Evolutionary conservation across 805 yeast genomes (phyloP).

Genomic region (Metschnikowia similis): DNA sequence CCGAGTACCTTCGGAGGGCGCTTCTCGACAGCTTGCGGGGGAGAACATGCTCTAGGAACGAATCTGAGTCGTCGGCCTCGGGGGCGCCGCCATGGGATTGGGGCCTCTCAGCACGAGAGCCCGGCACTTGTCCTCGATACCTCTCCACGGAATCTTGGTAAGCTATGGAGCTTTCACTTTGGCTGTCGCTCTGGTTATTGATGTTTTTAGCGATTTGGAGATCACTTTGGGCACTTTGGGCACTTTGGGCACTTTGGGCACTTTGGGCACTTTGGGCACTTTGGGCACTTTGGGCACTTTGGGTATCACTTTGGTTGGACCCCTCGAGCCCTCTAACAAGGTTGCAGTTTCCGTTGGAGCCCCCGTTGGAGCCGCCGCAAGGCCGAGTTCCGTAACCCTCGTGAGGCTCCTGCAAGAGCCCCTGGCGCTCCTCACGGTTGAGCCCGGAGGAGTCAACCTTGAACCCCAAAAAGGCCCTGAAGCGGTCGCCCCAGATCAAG

Average conservation of each 20-base stretch:
- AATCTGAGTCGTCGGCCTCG: not conserved
- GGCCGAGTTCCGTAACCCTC: not conserved
- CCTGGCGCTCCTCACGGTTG: conserved; percentile 4
- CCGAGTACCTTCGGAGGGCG: conserved; percentile 18
- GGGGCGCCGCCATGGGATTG: not conserved
- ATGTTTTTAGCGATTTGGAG: too few species aligned
- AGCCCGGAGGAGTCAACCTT: conserved; percentile 20
- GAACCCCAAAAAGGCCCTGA: conserved; percentile 24
- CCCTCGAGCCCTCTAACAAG: too few species aligned
- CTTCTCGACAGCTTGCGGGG: conserved; percentile 13
- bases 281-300: too few species aligned
- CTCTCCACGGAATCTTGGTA: too few species aligned
- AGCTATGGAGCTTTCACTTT: too few species aligned
- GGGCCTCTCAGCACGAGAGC: not conserved
- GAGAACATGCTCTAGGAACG: conserved; percentile 1
- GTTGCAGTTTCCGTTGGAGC: too few species aligned
- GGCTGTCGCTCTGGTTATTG: too few species aligned
- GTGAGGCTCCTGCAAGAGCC: not conserved
- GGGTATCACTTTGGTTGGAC: too few species aligned
- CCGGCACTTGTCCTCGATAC: not conserved
- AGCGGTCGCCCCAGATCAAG: conserved; percentile 29
- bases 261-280: too few species aligned
- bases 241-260: too few species aligned
- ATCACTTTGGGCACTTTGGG: too few species aligned
- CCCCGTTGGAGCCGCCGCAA: too few species aligned